Percentiles rank a stretch among this genome's conserved stretches.
phyloP scores from a whole-genome alignment of 2,329 filamentous ascomycete species.

The Graphium sp. region DNA sequence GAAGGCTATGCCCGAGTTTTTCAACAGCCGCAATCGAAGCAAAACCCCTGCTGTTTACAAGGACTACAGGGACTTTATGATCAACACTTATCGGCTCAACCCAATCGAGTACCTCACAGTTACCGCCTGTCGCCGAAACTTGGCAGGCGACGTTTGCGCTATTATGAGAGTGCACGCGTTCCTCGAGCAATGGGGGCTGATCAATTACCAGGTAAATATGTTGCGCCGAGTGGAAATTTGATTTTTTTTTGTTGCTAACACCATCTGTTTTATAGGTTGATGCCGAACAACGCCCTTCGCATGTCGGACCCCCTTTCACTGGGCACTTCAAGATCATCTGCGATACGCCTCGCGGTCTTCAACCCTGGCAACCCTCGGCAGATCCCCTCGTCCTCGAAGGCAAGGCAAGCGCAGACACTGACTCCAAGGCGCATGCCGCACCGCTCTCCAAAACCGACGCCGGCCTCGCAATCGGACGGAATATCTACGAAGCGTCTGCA shows the following conservation, averaged over 20 bases:
- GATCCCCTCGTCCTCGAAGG: conserved; percentile 50
- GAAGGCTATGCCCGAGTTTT: conserved; percentile 93
- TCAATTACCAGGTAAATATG: conserved; percentile 79
- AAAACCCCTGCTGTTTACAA: conserved; percentile 97
- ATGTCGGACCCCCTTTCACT: conserved; percentile 90
- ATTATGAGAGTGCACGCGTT: conserved; percentile 99
- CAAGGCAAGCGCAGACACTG: conserved; percentile 49
- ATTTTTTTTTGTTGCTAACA: conserved; percentile 11
- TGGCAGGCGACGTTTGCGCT: conserved; percentile 93
- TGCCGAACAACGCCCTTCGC: conserved; percentile 84
- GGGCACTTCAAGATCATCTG: conserved; percentile 94
- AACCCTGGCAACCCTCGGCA: conserved; percentile 84
- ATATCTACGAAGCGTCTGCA: conserved; percentile 85
- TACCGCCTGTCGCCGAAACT: conserved; percentile 83
- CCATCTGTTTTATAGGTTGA: conserved; percentile 50
- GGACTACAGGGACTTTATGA: conserved; percentile 99
- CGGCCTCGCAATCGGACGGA: conserved; percentile 84
- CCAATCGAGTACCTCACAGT: conserved; percentile 93
- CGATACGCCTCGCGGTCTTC: conserved; percentile 85
- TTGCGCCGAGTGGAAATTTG: background rate
- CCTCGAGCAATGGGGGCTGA: conserved; percentile 94
- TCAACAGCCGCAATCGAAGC: conserved; percentile 95
- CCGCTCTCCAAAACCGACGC: conserved; percentile 60
- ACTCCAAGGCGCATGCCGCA: conserved; percentile 51
- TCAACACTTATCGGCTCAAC: conserved; percentile 96